These are phyloP conservation scores for Aspergillus melleus DNA, from an alignment of 2,329 filamentous ascomycete species.

Conservation along the genomic window DNA sequence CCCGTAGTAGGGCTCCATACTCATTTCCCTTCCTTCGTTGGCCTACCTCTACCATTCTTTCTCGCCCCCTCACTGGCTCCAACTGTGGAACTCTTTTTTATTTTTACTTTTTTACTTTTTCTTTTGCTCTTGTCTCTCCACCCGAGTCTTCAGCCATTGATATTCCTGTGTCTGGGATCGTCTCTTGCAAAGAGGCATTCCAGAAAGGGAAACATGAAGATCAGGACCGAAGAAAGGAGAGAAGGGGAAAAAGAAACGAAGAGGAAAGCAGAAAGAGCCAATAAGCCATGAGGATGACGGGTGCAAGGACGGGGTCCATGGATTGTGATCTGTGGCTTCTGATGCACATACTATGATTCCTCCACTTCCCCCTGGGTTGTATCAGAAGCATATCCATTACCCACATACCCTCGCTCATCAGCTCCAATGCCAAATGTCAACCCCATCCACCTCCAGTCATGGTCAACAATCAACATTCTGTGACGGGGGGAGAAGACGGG, in stretches of 20 bases:
- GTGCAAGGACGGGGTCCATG: neutral
- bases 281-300: neutral
- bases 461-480: neutral
- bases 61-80: slow-evolving; percentile 4
- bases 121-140: slow-evolving; percentile 1
- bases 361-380: slow-evolving; percentile 15
- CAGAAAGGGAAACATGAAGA: neutral
- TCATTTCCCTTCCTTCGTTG: slow-evolving; percentile 3
- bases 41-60: slow-evolving; percentile 7
- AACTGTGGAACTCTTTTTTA: slow-evolving; percentile 5
- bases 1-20: neutral
- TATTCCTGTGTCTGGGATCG: slow-evolving; percentile 1
- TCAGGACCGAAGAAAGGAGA: neutral
- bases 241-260: neutral
- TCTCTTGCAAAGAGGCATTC: neutral
- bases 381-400: slow-evolving; percentile 12
- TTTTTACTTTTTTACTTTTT: slow-evolving; percentile 4
- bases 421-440: neutral
- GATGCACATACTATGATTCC: slow-evolving; percentile 7
- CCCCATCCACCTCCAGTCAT: neutral
- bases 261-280: neutral
- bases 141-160: neutral
- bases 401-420: slow-evolving; percentile 7
- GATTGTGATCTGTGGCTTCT: slow-evolving; percentile 12
- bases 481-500: neutral